Evolutionary conservation across 768 basidiomycete species (phyloP), one percentile per base, ranked within the genome.

Genomic region (Xerocomellus intermedius): DNA sequence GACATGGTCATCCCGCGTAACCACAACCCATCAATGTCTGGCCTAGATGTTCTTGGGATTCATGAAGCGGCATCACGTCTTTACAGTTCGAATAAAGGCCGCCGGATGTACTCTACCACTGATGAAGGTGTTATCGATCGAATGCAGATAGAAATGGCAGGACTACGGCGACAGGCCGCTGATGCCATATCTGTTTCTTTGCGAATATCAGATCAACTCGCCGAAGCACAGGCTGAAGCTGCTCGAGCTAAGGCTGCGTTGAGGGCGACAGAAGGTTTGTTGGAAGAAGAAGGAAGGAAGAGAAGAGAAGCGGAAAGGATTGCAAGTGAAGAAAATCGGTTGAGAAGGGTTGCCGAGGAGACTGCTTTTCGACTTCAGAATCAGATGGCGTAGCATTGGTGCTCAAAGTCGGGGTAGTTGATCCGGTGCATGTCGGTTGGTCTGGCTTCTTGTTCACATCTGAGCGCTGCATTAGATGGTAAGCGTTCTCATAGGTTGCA

Each of bases 181-280:
- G 85, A 89, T 57, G 85, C 87, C 7, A 79, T 85, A 52, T 82
- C 82, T 6, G 77, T 83, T 28, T 86, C 86, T 3, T 70, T 84
- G 50, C 77, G 82, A 54, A 76, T 91, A 57, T 80, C 87, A 17
- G 86, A 87, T 64, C 84, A 89, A 63, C 76, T 91, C n/a, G 75
- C 80, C 9, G 80, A 83, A 56, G 83, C 81, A 9, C 82, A 87
- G 57, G 74, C 81, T 36, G 87, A 89, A 58, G 76, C 78, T 1
- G 77, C 82, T 46, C 74, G 82, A 50, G 75, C 80, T 30, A 79
- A 80, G 61, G 75, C 83, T 37, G 76, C 79, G 21, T 70, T 89
- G 26, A 78, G 79, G 64, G 73, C 75, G 28, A 71, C 80, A 21
- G 85, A 90, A 65, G 74, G 74, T 37, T 73, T 82, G 69, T 62